phyloP scores from a whole-genome alignment of 345 rosid genomes.

The Raphanus raphanistrum region DNA sequence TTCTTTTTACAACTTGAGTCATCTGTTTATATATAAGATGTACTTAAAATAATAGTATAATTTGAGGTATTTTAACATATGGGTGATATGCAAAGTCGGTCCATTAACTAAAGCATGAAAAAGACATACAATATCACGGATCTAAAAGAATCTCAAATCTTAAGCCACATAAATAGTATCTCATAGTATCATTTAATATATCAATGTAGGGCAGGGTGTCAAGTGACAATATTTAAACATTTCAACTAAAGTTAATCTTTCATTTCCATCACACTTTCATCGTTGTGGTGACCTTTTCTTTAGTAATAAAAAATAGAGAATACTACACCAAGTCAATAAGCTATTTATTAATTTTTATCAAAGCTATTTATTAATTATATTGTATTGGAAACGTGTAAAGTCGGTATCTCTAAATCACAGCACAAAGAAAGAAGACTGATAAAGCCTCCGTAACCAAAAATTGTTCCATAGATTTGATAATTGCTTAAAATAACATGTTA shows the following conservation, averaged over 20 bases:
- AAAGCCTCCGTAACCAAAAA: not conserved
- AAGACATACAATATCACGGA: constrained; percentile 12
- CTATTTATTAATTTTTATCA: too few relatives aligned
- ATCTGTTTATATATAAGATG: too few relatives aligned
- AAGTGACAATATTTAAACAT: constrained; percentile 15
- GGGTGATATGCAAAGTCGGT: constrained; percentile 40
- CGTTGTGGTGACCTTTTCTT: constrained; percentile 11
- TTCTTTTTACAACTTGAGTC: not conserved
- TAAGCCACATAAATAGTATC: constrained; percentile 31
- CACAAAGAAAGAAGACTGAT: not conserved
- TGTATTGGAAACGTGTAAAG: not conserved
- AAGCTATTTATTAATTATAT: too few relatives aligned
- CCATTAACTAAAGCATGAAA: constrained; percentile 38
- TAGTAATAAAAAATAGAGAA: too few relatives aligned
- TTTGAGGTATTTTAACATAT: constrained; percentile 11
- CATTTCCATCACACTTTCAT: constrained; percentile 34
- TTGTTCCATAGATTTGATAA: not conserved
- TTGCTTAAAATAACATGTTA: not conserved
- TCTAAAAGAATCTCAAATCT: constrained; percentile 21
- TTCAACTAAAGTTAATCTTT: constrained; percentile 29
- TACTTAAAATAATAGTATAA: not conserved
- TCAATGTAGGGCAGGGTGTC: constrained; percentile 37
- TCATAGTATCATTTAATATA: constrained; percentile 14
- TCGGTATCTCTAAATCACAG: not conserved
- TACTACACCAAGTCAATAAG: too few relatives aligned